These are phyloP conservation scores for Pseudovirgaria hyperparasitica DNA, from an alignment of 2,329 filamentous ascomycete genomes.

Conservation along the genomic window DNA sequence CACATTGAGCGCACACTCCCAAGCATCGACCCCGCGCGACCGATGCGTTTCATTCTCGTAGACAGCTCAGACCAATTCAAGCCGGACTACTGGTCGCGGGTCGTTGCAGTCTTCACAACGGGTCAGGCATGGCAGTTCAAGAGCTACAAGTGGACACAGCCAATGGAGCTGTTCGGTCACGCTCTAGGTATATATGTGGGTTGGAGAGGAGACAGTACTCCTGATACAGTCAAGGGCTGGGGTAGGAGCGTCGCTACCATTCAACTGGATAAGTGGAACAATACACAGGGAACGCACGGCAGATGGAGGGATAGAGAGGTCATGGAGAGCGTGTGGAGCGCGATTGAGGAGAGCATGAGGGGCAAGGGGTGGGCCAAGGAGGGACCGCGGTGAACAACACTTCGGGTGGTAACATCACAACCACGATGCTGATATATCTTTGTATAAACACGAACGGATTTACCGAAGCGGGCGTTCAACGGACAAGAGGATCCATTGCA, in stretches of 20 bases:
- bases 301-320: slow-evolving; percentile 84
- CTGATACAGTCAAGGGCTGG: slow-evolving; percentile 69
- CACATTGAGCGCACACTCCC: slow-evolving; percentile 71
- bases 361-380: slow-evolving; percentile 71
- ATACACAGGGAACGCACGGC: slow-evolving; percentile 33
- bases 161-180: slow-evolving; percentile 79
- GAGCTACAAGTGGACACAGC: slow-evolving; percentile 88
- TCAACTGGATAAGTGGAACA: slow-evolving; percentile 71
- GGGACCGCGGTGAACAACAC: slow-evolving; percentile 37
- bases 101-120: slow-evolving; percentile 94
- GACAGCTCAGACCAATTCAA: slow-evolving; percentile 92
- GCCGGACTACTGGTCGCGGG: slow-evolving; percentile 91
- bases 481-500: too few relatives aligned
- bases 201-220: slow-evolving; percentile 73
- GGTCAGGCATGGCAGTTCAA: slow-evolving; percentile 99
- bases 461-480: too few relatives aligned
- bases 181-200: slow-evolving; percentile 81
- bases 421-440: too few relatives aligned
- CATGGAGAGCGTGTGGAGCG: slow-evolving; percentile 84
- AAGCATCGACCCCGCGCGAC: slow-evolving; percentile 52
- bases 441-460: too few relatives aligned
- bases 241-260: slow-evolving; percentile 71
- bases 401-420: too few relatives aligned
- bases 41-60: slow-evolving; percentile 88
- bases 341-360: slow-evolving; percentile 79